Base-by-base conservation (phyloP, 345 rosid species). In the Stellera chamaejasme region DNA sequence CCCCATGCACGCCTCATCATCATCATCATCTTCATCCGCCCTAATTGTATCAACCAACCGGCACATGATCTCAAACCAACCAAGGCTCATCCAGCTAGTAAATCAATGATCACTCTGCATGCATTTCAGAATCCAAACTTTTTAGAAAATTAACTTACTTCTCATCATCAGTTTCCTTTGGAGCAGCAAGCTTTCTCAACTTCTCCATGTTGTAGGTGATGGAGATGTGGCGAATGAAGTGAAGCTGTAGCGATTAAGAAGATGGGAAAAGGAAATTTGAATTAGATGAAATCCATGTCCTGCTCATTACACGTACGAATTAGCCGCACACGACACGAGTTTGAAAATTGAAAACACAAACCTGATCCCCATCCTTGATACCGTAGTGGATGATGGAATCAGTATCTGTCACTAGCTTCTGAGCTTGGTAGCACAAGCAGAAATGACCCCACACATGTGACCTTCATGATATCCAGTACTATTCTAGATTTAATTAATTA, bases 361-460 rank as follows among this genome's bases (percentile, higher is more conserved):
- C 97, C 95, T 85, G 82, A 73, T 87, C 90, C 41, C 90, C 95
- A 50, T 91, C 98, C 68, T 54, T 85, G 59, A 91, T 85, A 70
- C 94, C 89, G 12, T 76, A 80, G 28, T 70, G 59, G 39, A 19
- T 60, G 45, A 91, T 83, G 50, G 50, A 48, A 27, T 77, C 89
- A 5, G 77, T 54, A 14, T 81, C 98, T 10, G 63, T 50, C 55
- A 85, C 46, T 41, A 91, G 66, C 72, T 69, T 88, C 66, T 74
- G 78, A 54, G 77, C 86, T 56, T 72, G 68, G 66, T 56, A 88
- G 32, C 72, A 62, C 55, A 91, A 77, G 82, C 95, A 88, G 67
- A 91, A 91, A 56, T 85, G 90, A 3, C 77, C 87, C 96, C 98
- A 85, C 15, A 91, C 81, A 56, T 88, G 98, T n/a, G 85, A 78